Conservation (phyloP, 2,329 filamentous ascomycete species). For the Aspergillus sp. region DNA sequence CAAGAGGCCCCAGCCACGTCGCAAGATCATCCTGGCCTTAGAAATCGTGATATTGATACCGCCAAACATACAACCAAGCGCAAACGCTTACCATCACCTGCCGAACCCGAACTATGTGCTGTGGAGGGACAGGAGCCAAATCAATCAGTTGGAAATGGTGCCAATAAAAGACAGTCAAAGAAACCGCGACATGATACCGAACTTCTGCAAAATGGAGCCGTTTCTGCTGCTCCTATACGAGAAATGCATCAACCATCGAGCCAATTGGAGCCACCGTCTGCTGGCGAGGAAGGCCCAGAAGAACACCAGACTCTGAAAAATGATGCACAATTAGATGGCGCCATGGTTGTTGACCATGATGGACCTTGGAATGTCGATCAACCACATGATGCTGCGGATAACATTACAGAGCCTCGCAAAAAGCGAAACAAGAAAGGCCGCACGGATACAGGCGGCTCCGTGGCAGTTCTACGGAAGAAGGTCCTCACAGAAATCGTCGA, state of each 20-base stretch:
- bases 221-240: background rate
- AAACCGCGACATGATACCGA: background rate
- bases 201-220: background rate
- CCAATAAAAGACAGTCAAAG: background rate
- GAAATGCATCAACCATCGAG: background rate
- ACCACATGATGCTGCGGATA: background rate
- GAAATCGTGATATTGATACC: background rate
- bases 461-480: conserved; percentile 40
- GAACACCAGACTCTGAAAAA: too few relatives aligned
- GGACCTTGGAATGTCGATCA: background rate
- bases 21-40: background rate
- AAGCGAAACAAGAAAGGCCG: conserved; percentile 5
- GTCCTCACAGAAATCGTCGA: conserved; percentile 51
- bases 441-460: conserved; percentile 34
- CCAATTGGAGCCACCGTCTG: background rate
- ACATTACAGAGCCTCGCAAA: background rate
- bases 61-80: background rate
- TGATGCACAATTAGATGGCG: background rate
- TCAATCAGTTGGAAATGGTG: background rate
- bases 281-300: background rate
- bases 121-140: background rate
- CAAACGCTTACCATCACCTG: background rate
- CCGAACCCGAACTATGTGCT: background rate
- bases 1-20: background rate
- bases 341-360: background rate